Evolutionary conservation across 805 yeast species (phyloP), one percentile per base, ranked within the genome.

Genomic region (Pichia occidentalis): DNA sequence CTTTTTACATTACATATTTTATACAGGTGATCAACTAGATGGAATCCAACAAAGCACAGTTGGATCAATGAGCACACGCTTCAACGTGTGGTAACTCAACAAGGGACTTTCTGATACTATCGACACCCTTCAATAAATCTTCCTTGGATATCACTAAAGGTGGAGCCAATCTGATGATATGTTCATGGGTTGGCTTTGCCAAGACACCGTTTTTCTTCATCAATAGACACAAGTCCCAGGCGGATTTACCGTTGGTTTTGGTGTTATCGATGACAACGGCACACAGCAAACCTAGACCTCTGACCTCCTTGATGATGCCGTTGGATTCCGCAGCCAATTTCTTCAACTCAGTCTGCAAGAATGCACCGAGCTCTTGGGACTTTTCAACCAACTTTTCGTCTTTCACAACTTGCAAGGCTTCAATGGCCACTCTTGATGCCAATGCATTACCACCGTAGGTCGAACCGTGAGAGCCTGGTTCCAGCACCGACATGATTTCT

Each of bases 391-490:
- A 72, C 19, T 79, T 71, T 65, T 90, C 97, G 51, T 90, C 95
- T 60, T 72, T 75, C 39, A 90, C 85, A 37, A 90, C 97, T 52
- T 86, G 74, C 48, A 90, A 70, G 9, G 97, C 96, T 42, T 95
- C 96, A 59, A 85, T 78, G 44, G 97, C 92, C 16, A 86, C 96
- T 39, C 85, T 74, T 49, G 95, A 85, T 17, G 95, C 90, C 59
- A 90, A 73, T 48, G 97, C 96, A 67, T 87, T 90, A 61, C 97
- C 97, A 63, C 97, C 97, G 59, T 85, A 90, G 17, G 97, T 90
- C 21, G 97, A 88, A 36, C 97, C 97, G 64, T 90, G 97, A 23
- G 95, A 85, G 39, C 97, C 97, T 20, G 97, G 95, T 46, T 84
- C 85, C 51, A 90, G 73, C 47, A 85, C 77, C 48, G 79, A 72